These are phyloP conservation scores for Solanum tarapatanum DNA, from an alignment of 257 asterid species.

Conservation along the genomic window DNA sequence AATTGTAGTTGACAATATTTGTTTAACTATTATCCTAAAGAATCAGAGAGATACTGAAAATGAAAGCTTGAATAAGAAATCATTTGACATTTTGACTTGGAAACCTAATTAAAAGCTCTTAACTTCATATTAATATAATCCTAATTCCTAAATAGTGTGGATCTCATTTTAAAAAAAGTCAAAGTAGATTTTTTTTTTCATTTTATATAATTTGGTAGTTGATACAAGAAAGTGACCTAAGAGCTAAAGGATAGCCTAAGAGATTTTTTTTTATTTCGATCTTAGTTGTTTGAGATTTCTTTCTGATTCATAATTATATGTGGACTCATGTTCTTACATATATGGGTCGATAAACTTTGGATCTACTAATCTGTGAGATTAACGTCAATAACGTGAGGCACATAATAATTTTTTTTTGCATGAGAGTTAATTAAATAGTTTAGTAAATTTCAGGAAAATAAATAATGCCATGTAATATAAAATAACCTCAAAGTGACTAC, in stretches of 20 bases:
- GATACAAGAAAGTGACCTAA: not conserved
- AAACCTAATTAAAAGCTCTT: not conserved
- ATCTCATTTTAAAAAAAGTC: not conserved
- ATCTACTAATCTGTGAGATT: not conserved
- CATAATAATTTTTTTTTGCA: no score
- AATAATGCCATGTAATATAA: not conserved
- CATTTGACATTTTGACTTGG: constrained; percentile 42
- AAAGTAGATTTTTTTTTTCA: not conserved
- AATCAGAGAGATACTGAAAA: constrained; percentile 23
- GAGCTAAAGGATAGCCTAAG: not conserved
- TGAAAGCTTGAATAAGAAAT: constrained; percentile 23
- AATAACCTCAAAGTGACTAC: not conserved
- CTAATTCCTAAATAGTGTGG: not conserved
- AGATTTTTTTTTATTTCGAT: not conserved
- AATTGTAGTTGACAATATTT: constrained; percentile 16
- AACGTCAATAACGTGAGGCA: not conserved
- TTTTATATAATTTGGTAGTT: not conserved
- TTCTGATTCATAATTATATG: not conserved
- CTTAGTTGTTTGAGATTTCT: not conserved
- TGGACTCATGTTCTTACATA: not conserved
- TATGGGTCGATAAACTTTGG: not conserved
- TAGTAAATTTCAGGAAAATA: not conserved
- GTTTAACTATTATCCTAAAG: constrained; percentile 10
- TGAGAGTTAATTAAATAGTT: no score
- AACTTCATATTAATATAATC: not conserved